phyloP scores from a whole-genome alignment of 257 asterid species.

The Sherardia arvensis region DNA sequence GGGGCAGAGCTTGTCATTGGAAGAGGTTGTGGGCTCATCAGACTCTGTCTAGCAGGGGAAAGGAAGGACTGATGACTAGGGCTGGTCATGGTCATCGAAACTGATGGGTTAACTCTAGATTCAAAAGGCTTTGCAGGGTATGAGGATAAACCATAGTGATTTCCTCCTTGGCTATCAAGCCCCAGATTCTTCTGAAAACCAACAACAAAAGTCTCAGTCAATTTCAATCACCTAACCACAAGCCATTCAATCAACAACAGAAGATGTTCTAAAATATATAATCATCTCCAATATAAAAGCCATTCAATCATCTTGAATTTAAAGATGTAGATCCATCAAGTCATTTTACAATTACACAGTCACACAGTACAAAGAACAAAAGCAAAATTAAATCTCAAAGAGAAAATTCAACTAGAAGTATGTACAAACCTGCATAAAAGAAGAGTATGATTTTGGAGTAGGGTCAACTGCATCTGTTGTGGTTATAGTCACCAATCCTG shows the following conservation, averaged over 20 bases:
- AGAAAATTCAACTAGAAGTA: neutral
- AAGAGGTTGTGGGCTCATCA: slow-evolving; percentile 24
- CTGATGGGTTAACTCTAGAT: slow-evolving; percentile 17
- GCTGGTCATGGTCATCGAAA: slow-evolving; percentile 26
- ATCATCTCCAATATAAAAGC: too few relatives aligned
- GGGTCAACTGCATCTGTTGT: slow-evolving; percentile 34
- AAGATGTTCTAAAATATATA: neutral
- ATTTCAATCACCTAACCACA: neutral
- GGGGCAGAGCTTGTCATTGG: slow-evolving; percentile 24
- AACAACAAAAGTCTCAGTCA: slow-evolving; percentile 2
- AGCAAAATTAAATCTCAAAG: neutral
- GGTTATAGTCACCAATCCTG: slow-evolving; percentile 49
- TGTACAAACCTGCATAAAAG: slow-evolving; percentile 33
- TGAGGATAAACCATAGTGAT: slow-evolving; percentile 29
- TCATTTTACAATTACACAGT: neutral
- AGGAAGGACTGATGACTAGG: slow-evolving; percentile 28
- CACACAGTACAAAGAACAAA: neutral
- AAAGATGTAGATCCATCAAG: neutral
- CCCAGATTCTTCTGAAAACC: slow-evolving; percentile 36
- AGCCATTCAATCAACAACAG: neutral
- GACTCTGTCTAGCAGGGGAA: slow-evolving; percentile 31
- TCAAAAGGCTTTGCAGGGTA: slow-evolving; percentile 29
- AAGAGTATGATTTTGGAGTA: slow-evolving; percentile 21
- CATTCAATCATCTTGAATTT: neutral
- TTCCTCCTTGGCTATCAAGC: slow-evolving; percentile 37